phyloP scores from a whole-genome alignment of 495 filamentous ascomycete genomes.

The Aspergillus homomorphus region DNA sequence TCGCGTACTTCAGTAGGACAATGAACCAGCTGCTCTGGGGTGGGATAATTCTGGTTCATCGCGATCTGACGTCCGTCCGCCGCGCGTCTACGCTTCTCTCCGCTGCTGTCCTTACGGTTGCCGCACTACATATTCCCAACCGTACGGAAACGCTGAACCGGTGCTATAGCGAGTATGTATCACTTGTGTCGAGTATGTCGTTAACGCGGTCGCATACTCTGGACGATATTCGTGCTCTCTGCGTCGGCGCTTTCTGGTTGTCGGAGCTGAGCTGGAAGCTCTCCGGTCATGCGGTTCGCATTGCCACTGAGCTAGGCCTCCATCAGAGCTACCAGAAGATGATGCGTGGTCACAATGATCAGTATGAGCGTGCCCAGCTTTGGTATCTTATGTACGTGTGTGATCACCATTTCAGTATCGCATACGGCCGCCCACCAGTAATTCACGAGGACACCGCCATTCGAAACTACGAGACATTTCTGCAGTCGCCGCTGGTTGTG shows the following conservation, averaged over 20 bases:
- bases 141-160: constrained; percentile 48
- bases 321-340: constrained; percentile 51
- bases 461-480: constrained; percentile 1
- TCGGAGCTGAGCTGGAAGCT: constrained; percentile 53
- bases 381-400: constrained; percentile 56
- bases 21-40: constrained; percentile 57
- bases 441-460: constrained; percentile 46
- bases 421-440: constrained; percentile 52
- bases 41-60: constrained; percentile 52
- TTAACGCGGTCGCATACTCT: constrained; percentile 48
- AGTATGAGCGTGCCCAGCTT: constrained; percentile 48
- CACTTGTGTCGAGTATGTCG: constrained; percentile 49
- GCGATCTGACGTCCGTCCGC: constrained; percentile 47
- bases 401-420: constrained; percentile 55
- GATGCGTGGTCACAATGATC: constrained; percentile 43
- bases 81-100: constrained; percentile 48
- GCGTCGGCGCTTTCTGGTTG: constrained; percentile 53
- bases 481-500: constrained; percentile 1
- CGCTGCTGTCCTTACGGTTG: constrained; percentile 51
- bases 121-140: constrained; percentile 51
- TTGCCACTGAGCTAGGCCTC: constrained; percentile 51
- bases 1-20: constrained; percentile 51
- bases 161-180: constrained; percentile 51
- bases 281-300: constrained; percentile 52
- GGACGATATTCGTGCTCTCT: constrained; percentile 52